A percentile compares a stretch with the other conserved stretches of the same genome.
phyloP scores from a whole-genome alignment of 2,329 filamentous ascomycete species.

The Didymosphaeria variabile region DNA sequence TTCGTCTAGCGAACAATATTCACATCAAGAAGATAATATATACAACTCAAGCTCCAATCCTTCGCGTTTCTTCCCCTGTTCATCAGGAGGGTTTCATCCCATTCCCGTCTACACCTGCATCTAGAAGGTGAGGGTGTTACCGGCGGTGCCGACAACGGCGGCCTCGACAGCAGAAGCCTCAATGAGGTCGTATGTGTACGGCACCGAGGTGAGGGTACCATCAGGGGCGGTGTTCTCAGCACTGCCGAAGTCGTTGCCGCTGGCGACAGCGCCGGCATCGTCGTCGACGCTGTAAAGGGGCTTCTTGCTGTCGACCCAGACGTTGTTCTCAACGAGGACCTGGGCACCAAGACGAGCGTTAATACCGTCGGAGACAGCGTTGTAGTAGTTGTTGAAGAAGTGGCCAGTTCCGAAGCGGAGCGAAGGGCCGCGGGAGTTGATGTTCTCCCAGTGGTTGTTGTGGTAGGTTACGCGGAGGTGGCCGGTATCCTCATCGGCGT shows the following conservation, averaged over 20 bases:
- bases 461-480: conserved; percentile 71
- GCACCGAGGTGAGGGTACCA: conserved; percentile 45
- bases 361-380: conserved; percentile 50
- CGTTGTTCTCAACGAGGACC: conserved; percentile 55
- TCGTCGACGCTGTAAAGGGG: conserved; percentile 45
- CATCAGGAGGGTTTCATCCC: conserved; percentile 1
- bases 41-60: conserved; percentile 8
- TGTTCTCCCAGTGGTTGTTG: conserved; percentile 72
- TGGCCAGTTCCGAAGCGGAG: conserved; percentile 74
- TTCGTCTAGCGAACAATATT: conserved; percentile 12
- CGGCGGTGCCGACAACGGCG: conserved; percentile 52
- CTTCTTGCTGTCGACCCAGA: conserved; percentile 45
- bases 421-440: conserved; percentile 70
- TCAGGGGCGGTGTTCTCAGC: conserved; percentile 40
- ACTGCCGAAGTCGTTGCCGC: conserved; percentile 52
- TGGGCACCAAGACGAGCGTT: conserved; percentile 55
- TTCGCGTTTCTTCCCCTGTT: conserved; percentile 1
- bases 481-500: conserved; percentile 67
- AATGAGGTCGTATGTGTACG: conserved; percentile 48
- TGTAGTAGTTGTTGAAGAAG: conserved; percentile 63
- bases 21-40: conserved; percentile 7
- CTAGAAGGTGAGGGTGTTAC: conserved; percentile 50
- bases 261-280: conserved; percentile 45
- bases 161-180: conserved; percentile 46
- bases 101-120: conserved; percentile 7